Base-by-base conservation (phyloP, 192 early-diverging fungal genomes). In the Backusella macrospora region DNA sequence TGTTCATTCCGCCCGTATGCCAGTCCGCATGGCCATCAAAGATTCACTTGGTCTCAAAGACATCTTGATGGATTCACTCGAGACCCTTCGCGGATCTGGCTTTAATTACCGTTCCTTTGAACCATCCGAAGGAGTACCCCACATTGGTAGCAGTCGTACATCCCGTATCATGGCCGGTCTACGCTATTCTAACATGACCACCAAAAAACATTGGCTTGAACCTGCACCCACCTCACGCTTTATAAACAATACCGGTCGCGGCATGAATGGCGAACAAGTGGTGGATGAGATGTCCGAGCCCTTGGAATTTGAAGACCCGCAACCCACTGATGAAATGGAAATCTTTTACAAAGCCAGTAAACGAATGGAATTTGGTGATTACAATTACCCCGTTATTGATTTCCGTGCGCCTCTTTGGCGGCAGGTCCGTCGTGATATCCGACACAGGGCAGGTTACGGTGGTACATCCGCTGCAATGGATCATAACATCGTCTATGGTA, bases 21-120 rank as follows among this genome's bases (percentile, higher is more conserved):
- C 90, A 3, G 82, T 98, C 39, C 82, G 81, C 38, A 89, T 92
- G 77, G 95, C 96, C 5, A 76, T 96, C 29, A 83, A 88, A 37
- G 96, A 98, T 64, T 90, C 92, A 7, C 69, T 94, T 47, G 96
- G 96, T 0, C 71, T 95, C 44, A 90, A 91, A 71, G 96, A 98
- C 68, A 89, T 98, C 13, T 67, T 95, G 10, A 82, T 92, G 71
- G 96, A 98, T 70, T 88, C 91, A 0, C 69, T 88, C 18, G 92
- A 92, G 73, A 94, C 94, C 5, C 84, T 94, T 70, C 84, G 87
- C 15, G 95, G 95, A 0, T 88, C 91, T 3, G 82, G 83, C 26
- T 96, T 96, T 81, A 94, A 83, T 15, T 94, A 94, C 83, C 73
- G 86, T 62, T 84, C 92, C 10, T 94, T 95, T 87, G 93, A 92